phyloP scores from a whole-genome alignment of 495 filamentous ascomycete species.

The Aspergillus heteromorphus region DNA sequence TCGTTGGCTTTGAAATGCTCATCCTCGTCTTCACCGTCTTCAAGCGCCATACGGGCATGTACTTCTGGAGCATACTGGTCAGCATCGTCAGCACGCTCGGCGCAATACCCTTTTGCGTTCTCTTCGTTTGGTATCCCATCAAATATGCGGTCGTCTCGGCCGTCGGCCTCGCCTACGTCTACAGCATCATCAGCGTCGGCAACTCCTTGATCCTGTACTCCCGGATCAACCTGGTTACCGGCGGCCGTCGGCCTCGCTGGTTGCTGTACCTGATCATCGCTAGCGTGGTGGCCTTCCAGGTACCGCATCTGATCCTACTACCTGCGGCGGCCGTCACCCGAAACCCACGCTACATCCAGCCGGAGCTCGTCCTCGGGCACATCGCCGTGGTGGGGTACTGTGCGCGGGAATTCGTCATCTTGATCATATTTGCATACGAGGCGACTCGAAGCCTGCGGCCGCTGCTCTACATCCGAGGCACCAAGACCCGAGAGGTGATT shows the following conservation, averaged over 20 bases:
- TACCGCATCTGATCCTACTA: constrained; percentile 25
- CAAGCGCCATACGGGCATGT: constrained; percentile 31
- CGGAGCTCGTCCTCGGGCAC: constrained; percentile 39
- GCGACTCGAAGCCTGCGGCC: constrained; percentile 30
- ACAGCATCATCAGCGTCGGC: constrained; percentile 32
- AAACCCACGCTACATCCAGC: constrained; percentile 12
- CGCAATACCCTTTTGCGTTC: constrained; percentile 23
- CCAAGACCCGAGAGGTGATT: constrained; percentile 28
- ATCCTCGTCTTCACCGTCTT: constrained; percentile 38
- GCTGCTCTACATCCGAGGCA: constrained; percentile 21
- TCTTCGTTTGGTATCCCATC: constrained; percentile 23
- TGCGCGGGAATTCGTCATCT: constrained; percentile 44
- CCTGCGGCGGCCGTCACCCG: constrained; percentile 24
- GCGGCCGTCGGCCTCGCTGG: constrained; percentile 12
- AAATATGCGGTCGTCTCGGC: constrained; percentile 15
- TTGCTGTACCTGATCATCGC: constrained; percentile 33
- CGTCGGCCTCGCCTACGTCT: constrained; percentile 23
- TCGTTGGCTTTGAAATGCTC: constrained; percentile 34
- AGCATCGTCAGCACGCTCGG: constrained; percentile 22
- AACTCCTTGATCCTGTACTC: constrained; percentile 37
- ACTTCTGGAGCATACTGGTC: constrained; percentile 42
- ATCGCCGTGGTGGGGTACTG: constrained; percentile 37
- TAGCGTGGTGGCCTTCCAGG: constrained; percentile 21
- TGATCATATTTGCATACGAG: constrained; percentile 44
- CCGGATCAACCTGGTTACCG: constrained; percentile 33